Evolutionary conservation across 495 filamentous ascomycete genomes (phyloP).

Genomic region (Aspergillus haitiensis): DNA sequence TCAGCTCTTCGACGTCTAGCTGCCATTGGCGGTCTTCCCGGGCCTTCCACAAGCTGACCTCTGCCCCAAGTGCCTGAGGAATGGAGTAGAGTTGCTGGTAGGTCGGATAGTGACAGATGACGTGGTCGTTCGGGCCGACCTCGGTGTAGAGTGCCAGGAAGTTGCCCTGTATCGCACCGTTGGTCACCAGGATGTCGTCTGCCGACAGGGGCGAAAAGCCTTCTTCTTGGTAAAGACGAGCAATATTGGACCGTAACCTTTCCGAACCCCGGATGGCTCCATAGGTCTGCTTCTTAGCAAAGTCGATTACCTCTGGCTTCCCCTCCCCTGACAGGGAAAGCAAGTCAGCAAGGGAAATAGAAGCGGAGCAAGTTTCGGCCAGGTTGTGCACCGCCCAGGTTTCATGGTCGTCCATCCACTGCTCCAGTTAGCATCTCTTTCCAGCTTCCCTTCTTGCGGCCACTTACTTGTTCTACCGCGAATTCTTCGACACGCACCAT

Average conservation of each 20-base stretch:
- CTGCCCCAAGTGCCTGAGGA: conserved; percentile 73
- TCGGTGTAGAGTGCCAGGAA: conserved; percentile 74
- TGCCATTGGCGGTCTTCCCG: conserved; percentile 64
- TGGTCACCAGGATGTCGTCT: conserved; percentile 73
- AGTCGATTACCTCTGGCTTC: conserved; percentile 42
- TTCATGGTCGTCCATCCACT: conserved; percentile 93
- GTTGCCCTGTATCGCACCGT: conserved; percentile 84
- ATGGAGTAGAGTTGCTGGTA: conserved; percentile 87
- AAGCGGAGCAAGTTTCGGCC: conserved; percentile 83
- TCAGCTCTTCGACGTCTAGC: conserved; percentile 66
- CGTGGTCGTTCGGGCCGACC: conserved; percentile 78
- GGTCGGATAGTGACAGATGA: conserved; percentile 85
- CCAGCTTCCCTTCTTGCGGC: neutral
- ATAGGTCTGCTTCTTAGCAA: conserved; percentile 61
- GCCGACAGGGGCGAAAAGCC: conserved; percentile 50
- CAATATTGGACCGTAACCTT: conserved; percentile 59
- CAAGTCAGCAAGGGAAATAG: conserved; percentile 75
- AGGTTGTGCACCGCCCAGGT: conserved; percentile 73
- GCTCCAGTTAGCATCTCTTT: neutral
- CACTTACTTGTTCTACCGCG: neutral
- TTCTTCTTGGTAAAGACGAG: conserved; percentile 62
- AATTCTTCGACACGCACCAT: conserved; percentile 1
- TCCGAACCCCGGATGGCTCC: conserved; percentile 70
- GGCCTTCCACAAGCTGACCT: conserved; percentile 79
- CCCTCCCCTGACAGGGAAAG: conserved; percentile 38